Percentiles rank a stretch among this genome's conserved stretches.
Conservation (phyloP, 345 rosid genomes). For the Camelina neglecta region DNA sequence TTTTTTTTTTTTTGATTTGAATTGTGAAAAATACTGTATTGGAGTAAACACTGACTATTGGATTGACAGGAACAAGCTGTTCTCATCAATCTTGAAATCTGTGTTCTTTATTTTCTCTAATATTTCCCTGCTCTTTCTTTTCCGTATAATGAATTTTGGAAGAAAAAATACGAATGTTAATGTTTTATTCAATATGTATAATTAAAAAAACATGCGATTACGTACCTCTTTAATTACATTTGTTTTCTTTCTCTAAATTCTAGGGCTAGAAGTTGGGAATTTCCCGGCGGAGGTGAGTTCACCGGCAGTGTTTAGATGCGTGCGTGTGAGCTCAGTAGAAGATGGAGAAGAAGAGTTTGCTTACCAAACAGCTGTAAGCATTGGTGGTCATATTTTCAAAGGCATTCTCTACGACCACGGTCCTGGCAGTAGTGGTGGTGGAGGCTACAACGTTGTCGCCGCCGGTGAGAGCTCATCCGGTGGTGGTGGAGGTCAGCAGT, state of each 20-base stretch:
- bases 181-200: background rate
- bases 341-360: constrained; percentile 55
- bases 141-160: constrained; percentile 25
- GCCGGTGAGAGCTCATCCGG: constrained; percentile 43
- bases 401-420: constrained; percentile 75
- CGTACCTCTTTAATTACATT: background rate
- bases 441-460: constrained; percentile 25
- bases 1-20: background rate
- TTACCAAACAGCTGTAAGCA: constrained; percentile 55
- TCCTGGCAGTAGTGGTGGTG: constrained; percentile 39
- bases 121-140: constrained; percentile 24
- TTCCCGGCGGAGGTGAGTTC: constrained; percentile 65
- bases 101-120: constrained; percentile 30
- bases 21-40: constrained; percentile 35
- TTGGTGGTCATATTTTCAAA: constrained; percentile 69
- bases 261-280: constrained; percentile 66
- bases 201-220: constrained; percentile 20
- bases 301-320: constrained; percentile 60
- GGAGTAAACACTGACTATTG: constrained; percentile 40
- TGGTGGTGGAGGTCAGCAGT: constrained; percentile 40
- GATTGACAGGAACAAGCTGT: constrained; percentile 44
- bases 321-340: constrained; percentile 60
- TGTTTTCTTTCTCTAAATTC: background rate
- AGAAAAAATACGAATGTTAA: background rate
- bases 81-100: constrained; percentile 25